Evolutionary conservation across 73 alveolate genomes (phyloP).

Genomic region (Effrenium voratum): DNA sequence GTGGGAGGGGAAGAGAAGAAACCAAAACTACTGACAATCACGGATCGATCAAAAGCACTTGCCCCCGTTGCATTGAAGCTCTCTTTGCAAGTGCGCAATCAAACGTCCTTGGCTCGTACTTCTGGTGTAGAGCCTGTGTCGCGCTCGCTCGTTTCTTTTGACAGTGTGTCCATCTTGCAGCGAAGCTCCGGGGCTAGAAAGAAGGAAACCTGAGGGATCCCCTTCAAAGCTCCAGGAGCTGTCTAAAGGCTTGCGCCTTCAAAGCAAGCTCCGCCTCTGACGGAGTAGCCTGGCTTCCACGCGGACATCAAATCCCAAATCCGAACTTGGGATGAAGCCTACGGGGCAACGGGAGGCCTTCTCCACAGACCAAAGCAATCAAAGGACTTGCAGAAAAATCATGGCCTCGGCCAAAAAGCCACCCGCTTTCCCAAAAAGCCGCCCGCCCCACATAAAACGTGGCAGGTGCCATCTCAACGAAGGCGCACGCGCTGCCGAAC

Average conservation of each 20-base stretch:
- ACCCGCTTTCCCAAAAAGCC: neutral
- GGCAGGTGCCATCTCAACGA: constrained; percentile 65
- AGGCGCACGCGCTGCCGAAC: constrained; percentile 92
- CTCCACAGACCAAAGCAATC: neutral
- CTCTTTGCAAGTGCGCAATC: neutral
- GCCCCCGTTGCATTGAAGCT: neutral
- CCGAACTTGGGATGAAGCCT: too few species aligned
- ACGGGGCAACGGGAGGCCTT: neutral
- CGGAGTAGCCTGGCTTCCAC: constrained; percentile 92
- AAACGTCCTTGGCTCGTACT: constrained; percentile 84
- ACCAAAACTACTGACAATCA: too few species aligned
- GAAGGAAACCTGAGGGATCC: too few species aligned
- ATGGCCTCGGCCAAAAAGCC: neutral
- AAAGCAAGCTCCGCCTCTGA: constrained; percentile 68
- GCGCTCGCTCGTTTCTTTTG: too few species aligned
- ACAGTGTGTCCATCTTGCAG: too few species aligned
- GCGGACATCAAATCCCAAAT: too few species aligned
- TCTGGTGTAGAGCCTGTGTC: constrained; percentile 90
- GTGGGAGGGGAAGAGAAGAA: too few species aligned
- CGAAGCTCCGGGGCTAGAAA: too few species aligned
- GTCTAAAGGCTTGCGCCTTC: constrained; percentile 25
- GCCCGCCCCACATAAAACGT: neutral
- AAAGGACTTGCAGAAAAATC: neutral
- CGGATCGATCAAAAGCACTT: too few species aligned
- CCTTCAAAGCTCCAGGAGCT: too few species aligned